Percentiles rank a stretch among this genome's conserved stretches.
phyloP scores from a whole-genome alignment of 2,329 filamentous ascomycete genomes.

The Cercospora sesami region DNA sequence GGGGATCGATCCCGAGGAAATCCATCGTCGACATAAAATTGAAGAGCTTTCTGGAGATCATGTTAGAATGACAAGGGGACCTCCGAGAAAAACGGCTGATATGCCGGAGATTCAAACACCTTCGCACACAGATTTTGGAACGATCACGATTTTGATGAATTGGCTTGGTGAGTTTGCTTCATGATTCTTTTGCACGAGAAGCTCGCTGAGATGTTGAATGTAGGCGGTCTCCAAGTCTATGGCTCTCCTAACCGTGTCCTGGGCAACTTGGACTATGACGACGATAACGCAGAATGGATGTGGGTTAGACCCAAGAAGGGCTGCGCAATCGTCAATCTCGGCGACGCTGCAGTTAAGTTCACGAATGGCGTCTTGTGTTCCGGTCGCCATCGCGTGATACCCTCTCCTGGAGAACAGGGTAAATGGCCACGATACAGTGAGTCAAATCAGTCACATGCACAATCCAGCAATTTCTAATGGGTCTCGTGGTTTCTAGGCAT shows the following conservation, averaged over 20 bases:
- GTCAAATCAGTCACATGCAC: not conserved
- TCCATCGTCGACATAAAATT: slow-evolving; percentile 49
- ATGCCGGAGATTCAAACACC: slow-evolving; percentile 42
- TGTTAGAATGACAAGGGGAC: slow-evolving; percentile 54
- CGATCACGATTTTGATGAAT: slow-evolving; percentile 59
- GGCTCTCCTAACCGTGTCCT: slow-evolving; percentile 25
- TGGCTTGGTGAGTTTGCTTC: slow-evolving; percentile 42
- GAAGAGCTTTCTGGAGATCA: slow-evolving; percentile 51
- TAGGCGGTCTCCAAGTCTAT: slow-evolving; percentile 55
- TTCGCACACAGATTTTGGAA: slow-evolving; percentile 58
- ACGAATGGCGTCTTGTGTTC: slow-evolving; percentile 46
- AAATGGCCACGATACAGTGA: slow-evolving; percentile 49
- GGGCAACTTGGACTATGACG: slow-evolving; percentile 26
- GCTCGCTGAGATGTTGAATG: not conserved
- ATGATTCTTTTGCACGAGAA: too few relatives aligned
- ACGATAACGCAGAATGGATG: slow-evolving; percentile 46
- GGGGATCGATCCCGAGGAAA: slow-evolving; percentile 44
- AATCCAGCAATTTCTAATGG: not conserved
- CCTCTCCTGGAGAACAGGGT: slow-evolving; percentile 52
- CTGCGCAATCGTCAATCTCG: slow-evolving; percentile 52
- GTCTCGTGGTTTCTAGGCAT: slow-evolving; percentile 31
- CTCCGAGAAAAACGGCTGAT: slow-evolving; percentile 44
- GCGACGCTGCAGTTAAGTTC: slow-evolving; percentile 51
- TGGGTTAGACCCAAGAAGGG: slow-evolving; percentile 55
- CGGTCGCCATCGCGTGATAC: slow-evolving; percentile 53